Conservation (phyloP, 108 stramenopile genomes). For the Stephanodiscus minutulus region DNA sequence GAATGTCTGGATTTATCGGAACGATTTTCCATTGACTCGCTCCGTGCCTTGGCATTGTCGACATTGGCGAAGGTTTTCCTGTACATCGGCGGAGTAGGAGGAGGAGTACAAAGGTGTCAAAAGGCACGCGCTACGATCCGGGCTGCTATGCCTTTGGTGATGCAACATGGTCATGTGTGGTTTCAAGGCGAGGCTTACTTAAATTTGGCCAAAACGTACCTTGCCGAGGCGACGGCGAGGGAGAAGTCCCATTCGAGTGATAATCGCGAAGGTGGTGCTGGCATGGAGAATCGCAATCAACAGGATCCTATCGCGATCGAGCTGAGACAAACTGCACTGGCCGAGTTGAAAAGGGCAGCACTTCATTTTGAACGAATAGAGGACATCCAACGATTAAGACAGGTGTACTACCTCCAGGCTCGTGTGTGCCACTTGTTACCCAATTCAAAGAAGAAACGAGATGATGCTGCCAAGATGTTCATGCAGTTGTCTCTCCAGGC, state of each 20-base stretch:
- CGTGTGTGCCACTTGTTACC: constrained; percentile 45
- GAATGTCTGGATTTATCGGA: constrained; percentile 70
- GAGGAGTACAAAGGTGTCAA: constrained; percentile 15
- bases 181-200: constrained; percentile 75
- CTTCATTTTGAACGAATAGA: constrained; percentile 58
- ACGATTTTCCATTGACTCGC: constrained; percentile 62
- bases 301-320: constrained; percentile 2
- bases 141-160: constrained; percentile 58
- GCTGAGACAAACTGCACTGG: constrained; percentile 33
- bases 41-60: constrained; percentile 73
- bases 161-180: constrained; percentile 70
- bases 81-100: constrained; percentile 41
- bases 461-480: constrained; percentile 41
- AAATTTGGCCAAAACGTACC: constrained; percentile 71
- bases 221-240: constrained; percentile 48
- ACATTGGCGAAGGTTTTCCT: constrained; percentile 64
- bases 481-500: constrained; percentile 49
- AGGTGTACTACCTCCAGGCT: constrained; percentile 73
- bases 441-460: constrained; percentile 17
- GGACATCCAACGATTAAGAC: constrained; percentile 54
- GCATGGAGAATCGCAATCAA: constrained; percentile 5
- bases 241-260: constrained; percentile 7
- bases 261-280: neutral
- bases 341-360: constrained; percentile 34
- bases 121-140: constrained; percentile 67